These are phyloP conservation scores for Verticillium albo-atrum DNA, from an alignment of 2,329 filamentous ascomycete species.

Conservation along the genomic window DNA sequence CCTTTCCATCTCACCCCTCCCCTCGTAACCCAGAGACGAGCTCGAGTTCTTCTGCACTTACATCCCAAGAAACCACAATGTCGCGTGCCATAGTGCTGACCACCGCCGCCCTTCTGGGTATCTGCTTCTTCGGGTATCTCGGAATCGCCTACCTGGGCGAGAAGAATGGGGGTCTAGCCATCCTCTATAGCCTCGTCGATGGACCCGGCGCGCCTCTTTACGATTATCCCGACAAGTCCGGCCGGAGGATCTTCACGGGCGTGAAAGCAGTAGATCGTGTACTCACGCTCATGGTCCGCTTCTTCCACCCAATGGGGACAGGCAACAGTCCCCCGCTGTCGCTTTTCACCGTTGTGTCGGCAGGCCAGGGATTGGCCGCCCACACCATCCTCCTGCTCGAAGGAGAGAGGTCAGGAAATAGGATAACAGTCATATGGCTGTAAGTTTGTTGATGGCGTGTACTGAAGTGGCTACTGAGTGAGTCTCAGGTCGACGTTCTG, in stretches of 20 bases:
- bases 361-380: slow-evolving; percentile 16
- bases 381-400: slow-evolving; percentile 14
- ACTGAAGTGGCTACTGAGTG: background rate
- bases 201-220: background rate
- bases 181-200: background rate
- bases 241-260: slow-evolving; percentile 11
- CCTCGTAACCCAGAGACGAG: too few species aligned
- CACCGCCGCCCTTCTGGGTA: background rate
- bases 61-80: too few species aligned
- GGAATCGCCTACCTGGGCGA: background rate
- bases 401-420: slow-evolving; percentile 14
- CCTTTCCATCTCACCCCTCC: too few species aligned
- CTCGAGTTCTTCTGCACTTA: too few species aligned
- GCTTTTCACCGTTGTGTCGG: slow-evolving; percentile 14
- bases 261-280: slow-evolving; percentile 12
- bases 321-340: slow-evolving; percentile 10
- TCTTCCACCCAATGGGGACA: slow-evolving; percentile 12
- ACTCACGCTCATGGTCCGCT: slow-evolving; percentile 11
- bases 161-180: background rate
- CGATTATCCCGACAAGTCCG: background rate
- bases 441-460: slow-evolving; percentile 1
- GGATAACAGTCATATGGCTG: slow-evolving; percentile 13
- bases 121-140: background rate
- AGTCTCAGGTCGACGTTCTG: slow-evolving; percentile 12
- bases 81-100: background rate